phyloP scores from a whole-genome alignment of 306 rosid genomes.

The Arachis hypogaea region DNA sequence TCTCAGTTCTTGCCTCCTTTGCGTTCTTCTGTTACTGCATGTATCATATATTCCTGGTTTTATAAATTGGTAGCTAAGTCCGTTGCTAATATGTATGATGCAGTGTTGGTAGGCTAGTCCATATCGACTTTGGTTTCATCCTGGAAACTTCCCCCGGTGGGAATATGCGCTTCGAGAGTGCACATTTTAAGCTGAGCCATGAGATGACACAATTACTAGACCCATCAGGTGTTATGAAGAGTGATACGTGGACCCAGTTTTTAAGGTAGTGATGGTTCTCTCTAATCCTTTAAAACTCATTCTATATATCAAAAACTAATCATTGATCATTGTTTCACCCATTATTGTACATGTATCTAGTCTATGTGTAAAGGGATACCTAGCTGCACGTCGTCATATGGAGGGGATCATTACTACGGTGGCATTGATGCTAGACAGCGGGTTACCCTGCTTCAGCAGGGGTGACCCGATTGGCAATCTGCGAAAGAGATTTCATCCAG shows the following conservation, averaged over 20 bases:
- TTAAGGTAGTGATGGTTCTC: conserved; percentile 60
- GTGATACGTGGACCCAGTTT: conserved; percentile 94
- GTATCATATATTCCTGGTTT: conserved; percentile 17
- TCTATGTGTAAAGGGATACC: conserved; percentile 95
- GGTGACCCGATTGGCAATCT: conserved; percentile 98
- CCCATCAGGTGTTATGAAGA: conserved; percentile 93
- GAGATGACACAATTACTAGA: conserved; percentile 98
- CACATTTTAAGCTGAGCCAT: conserved; percentile 98
- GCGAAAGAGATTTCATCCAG: conserved; percentile 95
- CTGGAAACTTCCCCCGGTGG: conserved; percentile 98
- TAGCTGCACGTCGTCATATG: conserved; percentile 87
- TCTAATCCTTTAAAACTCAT: neutral
- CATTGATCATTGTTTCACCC: conserved; percentile 7
- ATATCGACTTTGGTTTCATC: conserved; percentile 95
- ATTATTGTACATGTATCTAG: conserved; percentile 38
- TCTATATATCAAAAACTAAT: conserved; percentile 28
- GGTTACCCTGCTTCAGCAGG: conserved; percentile 96
- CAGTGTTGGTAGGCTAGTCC: conserved; percentile 94
- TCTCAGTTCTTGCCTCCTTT: conserved; percentile 19
- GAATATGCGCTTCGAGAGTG: conserved; percentile 97
- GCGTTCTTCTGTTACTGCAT: conserved; percentile 20
- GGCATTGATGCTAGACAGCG: conserved; percentile 89
- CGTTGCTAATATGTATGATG: conserved; percentile 43
- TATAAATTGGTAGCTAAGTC: conserved; percentile 12
- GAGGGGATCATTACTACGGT: conserved; percentile 87